phyloP scores from a whole-genome alignment of 768 basidiomycete species.

The Peribolospora baueri region DNA sequence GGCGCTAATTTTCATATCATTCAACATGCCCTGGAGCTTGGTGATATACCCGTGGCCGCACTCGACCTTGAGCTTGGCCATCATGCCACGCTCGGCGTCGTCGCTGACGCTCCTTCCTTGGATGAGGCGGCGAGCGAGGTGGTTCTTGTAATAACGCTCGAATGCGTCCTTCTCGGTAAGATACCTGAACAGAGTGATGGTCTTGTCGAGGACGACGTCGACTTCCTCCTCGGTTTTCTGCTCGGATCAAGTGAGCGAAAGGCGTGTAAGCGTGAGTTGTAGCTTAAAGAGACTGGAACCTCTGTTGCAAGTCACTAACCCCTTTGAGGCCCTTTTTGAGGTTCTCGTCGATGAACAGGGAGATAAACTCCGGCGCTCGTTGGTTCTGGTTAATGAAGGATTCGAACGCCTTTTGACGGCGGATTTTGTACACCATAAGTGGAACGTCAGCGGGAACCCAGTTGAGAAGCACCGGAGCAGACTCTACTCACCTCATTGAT shows the following conservation, averaged over 20 bases:
- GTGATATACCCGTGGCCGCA: slow-evolving; percentile 93
- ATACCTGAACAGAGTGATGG: slow-evolving; percentile 84
- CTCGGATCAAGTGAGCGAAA: neutral
- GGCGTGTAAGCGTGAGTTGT: neutral
- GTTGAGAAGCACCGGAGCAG: neutral
- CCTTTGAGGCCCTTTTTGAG: slow-evolving; percentile 83
- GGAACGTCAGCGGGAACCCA: neutral
- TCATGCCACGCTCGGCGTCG: slow-evolving; percentile 91
- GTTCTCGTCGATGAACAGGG: slow-evolving; percentile 88
- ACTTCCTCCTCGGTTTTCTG: slow-evolving; percentile 91
- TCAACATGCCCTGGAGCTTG: slow-evolving; percentile 96
- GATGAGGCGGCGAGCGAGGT: slow-evolving; percentile 78
- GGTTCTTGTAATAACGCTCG: slow-evolving; percentile 89
- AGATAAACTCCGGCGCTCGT: slow-evolving; percentile 79
- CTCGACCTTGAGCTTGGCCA: slow-evolving; percentile 87
- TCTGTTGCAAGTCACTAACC: slow-evolving; percentile 27
- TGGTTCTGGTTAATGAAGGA: slow-evolving; percentile 70
- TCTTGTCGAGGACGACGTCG: slow-evolving; percentile 72
- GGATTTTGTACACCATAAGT: neutral
- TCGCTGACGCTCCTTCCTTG: slow-evolving; percentile 73
- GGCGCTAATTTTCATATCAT: slow-evolving; percentile 69
- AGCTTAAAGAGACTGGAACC: neutral
- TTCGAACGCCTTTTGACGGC: slow-evolving; percentile 48
- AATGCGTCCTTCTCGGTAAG: slow-evolving; percentile 89
- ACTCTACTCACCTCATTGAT: slow-evolving; percentile 49